phyloP scores from a whole-genome alignment of 1,284 basidiomycete genomes.

The Porogramme epimiltina region DNA sequence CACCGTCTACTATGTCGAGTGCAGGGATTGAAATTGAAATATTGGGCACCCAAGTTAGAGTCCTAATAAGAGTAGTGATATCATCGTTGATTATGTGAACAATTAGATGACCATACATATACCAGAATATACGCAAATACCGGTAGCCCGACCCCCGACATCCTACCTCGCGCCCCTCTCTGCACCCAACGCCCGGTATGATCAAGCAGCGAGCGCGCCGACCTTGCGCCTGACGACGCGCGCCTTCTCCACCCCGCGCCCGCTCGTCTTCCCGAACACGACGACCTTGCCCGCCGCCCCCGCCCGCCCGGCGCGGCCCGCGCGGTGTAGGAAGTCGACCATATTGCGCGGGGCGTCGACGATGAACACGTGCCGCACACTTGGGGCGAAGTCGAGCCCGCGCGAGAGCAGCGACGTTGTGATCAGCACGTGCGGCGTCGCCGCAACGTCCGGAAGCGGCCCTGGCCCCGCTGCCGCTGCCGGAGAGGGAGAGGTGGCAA shows the following conservation, averaged over 20 bases:
- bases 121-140: no score
- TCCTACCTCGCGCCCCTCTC: background rate
- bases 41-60: no score
- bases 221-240: constrained; percentile 54
- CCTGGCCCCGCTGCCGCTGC: background rate
- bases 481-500: background rate
- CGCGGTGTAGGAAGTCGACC: constrained; percentile 89
- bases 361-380: constrained; percentile 79
- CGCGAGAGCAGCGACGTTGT: constrained; percentile 92
- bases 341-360: constrained; percentile 85
- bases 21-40: no score
- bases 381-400: constrained; percentile 83
- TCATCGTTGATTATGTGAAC: no score
- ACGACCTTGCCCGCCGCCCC: constrained; percentile 70
- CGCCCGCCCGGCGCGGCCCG: constrained; percentile 77
- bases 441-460: constrained; percentile 20
- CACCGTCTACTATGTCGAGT: no score
- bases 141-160: background rate
- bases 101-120: no score
- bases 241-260: constrained; percentile 44
- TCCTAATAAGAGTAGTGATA: no score
- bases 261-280: constrained; percentile 65
- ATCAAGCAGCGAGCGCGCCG: constrained; percentile 22
- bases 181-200: background rate
- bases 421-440: constrained; percentile 69